Percentiles rank a stretch among this genome's conserved stretches.
Conservation (phyloP, 257 asterid genomes). For the Gentiana straminea region DNA sequence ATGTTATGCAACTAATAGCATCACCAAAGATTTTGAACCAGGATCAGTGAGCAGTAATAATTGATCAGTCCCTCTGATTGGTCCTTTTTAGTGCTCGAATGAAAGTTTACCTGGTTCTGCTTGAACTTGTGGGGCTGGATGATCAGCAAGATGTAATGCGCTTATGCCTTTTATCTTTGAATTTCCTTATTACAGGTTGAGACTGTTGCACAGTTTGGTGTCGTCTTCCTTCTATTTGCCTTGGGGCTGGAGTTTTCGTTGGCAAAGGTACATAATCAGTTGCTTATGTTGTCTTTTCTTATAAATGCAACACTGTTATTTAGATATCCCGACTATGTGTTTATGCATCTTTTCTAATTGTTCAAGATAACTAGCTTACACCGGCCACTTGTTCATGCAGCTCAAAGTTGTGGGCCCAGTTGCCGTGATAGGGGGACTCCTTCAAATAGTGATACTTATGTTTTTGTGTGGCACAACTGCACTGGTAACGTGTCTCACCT, state of each 20-base stretch:
- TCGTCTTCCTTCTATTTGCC: conserved; percentile 92
- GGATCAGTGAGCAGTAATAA: no score
- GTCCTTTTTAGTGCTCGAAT: no score
- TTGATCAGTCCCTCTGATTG: no score
- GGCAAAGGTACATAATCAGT: conserved; percentile 45
- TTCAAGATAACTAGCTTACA: conserved; percentile 14
- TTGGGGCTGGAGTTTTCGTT: conserved; percentile 91
- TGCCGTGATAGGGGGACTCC: conserved; percentile 87
- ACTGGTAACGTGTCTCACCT: conserved; percentile 30
- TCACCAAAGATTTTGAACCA: no score
- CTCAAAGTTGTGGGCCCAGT: conserved; percentile 92
- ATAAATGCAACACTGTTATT: not conserved
- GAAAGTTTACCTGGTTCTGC: no score
- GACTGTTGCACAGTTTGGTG: conserved; percentile 97
- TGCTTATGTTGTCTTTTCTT: conserved; percentile 1
- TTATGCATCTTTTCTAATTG: not conserved
- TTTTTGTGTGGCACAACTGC: conserved; percentile 60
- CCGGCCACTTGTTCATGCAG: conserved; percentile 32
- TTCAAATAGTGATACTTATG: conserved; percentile 68
- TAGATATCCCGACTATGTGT: not conserved
- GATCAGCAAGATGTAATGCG: no score
- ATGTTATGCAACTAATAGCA: no score
- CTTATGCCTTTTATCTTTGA: no score
- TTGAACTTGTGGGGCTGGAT: no score
- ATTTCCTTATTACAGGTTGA: conserved; percentile 51